phyloP scores from a whole-genome alignment of 2,329 filamentous ascomycete species.

The Fusarium tricinctum region DNA sequence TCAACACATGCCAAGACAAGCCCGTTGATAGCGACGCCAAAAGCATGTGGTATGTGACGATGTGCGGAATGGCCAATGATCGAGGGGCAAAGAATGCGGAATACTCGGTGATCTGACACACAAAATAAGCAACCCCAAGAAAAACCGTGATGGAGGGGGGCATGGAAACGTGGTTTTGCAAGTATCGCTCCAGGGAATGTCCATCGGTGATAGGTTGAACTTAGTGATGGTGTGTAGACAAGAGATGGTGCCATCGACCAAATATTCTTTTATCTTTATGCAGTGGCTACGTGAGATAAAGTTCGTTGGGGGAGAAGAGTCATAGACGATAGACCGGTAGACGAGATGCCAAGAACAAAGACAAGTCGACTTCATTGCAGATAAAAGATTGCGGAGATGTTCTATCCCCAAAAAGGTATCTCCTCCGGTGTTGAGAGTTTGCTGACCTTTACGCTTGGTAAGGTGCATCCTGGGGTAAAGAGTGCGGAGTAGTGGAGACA shows the following conservation, averaged over 20 bases:
- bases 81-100: slow-evolving; percentile 30
- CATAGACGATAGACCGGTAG: not conserved
- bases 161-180: slow-evolving; percentile 43
- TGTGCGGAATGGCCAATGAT: slow-evolving; percentile 24
- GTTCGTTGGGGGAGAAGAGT: slow-evolving; percentile 9
- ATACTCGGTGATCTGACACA: slow-evolving; percentile 6
- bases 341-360: slow-evolving; percentile 24
- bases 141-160: slow-evolving; percentile 29
- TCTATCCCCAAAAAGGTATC: slow-evolving; percentile 13
- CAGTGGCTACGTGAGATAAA: not conserved
- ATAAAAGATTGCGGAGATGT: slow-evolving; percentile 2
- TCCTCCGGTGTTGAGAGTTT: slow-evolving; percentile 1
- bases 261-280: not conserved
- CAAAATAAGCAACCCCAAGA: not conserved
- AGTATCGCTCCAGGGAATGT: slow-evolving; percentile 28
- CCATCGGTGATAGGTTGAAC: slow-evolving; percentile 21
- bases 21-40: slow-evolving; percentile 1
- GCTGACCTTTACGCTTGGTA: not conserved
- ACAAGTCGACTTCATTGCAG: slow-evolving; percentile 1
- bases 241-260: slow-evolving; percentile 26
- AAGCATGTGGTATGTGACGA: slow-evolving; percentile 3
- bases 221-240: slow-evolving; percentile 12
- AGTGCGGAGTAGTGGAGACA: slow-evolving; percentile 46
- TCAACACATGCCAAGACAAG: slow-evolving; percentile 1
- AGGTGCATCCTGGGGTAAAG: slow-evolving; percentile 15